Conservation (phyloP, 345 rosid genomes). For the Durio zibethinus region DNA sequence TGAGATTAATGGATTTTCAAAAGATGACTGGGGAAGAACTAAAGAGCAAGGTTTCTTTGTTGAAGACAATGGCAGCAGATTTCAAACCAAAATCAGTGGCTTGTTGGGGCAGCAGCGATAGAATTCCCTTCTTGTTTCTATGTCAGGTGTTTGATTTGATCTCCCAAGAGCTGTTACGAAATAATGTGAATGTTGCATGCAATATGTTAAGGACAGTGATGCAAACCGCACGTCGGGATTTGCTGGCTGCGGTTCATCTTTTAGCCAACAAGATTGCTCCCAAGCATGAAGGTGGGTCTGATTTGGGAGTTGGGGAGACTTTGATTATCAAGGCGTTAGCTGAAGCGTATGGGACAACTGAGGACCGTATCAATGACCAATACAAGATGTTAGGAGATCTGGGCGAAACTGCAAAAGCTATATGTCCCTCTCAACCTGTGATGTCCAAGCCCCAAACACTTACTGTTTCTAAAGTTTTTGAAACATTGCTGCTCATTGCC, state of each 20-base stretch:
- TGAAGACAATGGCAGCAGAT: background rate
- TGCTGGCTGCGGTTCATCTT: background rate
- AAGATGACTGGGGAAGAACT: background rate
- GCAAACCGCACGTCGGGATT: background rate
- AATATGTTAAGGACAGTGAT: background rate
- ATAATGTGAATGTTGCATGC: background rate
- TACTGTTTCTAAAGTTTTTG: background rate
- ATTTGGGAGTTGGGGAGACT: background rate
- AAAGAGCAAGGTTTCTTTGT: background rate
- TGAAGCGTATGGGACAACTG: background rate
- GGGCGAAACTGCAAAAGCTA: background rate
- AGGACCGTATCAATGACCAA: background rate
- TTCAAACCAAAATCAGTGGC: background rate
- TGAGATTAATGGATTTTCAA: background rate
- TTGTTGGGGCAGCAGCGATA: background rate
- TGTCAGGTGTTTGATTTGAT: background rate
- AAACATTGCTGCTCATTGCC: background rate
- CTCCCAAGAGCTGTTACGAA: background rate
- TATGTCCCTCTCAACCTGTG: background rate
- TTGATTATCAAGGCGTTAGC: background rate
- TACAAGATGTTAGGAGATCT: background rate
- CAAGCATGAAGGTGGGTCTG: background rate
- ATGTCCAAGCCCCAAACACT: background rate
- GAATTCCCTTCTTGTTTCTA: background rate
- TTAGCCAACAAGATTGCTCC: background rate